phyloP scores from a whole-genome alignment of 1,284 basidiomycete species.

The Cryptococcus deneoformans region DNA sequence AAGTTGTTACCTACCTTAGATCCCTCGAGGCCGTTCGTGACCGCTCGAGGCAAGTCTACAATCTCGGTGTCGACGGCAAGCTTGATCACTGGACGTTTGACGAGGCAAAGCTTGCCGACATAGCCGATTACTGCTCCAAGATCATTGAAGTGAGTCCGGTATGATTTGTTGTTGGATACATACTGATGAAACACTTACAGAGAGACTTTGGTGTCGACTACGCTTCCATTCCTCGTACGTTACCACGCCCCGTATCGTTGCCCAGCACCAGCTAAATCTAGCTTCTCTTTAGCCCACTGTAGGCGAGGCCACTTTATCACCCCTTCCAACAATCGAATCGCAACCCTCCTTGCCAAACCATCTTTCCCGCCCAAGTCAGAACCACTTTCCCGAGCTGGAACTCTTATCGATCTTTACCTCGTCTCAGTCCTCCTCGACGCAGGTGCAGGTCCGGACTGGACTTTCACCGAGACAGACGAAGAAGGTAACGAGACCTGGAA shows the following conservation, averaged over 20 bases:
- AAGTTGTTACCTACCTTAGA: conserved; percentile 62
- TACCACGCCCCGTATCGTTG: background rate
- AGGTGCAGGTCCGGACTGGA: conserved; percentile 83
- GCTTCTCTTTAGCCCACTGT: conserved; percentile 63
- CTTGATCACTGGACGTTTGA: conserved; percentile 85
- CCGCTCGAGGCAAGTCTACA: conserved; percentile 73
- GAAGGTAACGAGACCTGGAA: conserved; percentile 39
- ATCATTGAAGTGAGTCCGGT: conserved; percentile 66
- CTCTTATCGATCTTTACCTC: conserved; percentile 85
- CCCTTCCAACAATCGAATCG: conserved; percentile 59
- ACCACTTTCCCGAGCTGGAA: conserved; percentile 62
- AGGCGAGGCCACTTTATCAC: conserved; percentile 77
- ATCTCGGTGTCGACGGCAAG: conserved; percentile 67
- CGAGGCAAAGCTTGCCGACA: conserved; percentile 65
- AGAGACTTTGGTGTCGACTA: conserved; percentile 67
- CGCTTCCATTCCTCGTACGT: conserved; percentile 34
- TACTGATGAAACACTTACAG: conserved; percentile 48
- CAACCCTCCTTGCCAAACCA: conserved; percentile 50
- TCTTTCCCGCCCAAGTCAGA: conserved; percentile 18
- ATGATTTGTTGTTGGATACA: background rate
- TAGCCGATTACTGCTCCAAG: conserved; percentile 73
- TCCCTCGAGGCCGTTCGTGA: conserved; percentile 85
- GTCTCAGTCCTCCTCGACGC: conserved; percentile 92
- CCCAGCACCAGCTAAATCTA: background rate
- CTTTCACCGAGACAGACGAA: conserved; percentile 61